Evolutionary conservation across 352 stramenopile species (phyloP), one percentile per base, ranked within the genome.

Genomic region (Bremia lactucae): DNA sequence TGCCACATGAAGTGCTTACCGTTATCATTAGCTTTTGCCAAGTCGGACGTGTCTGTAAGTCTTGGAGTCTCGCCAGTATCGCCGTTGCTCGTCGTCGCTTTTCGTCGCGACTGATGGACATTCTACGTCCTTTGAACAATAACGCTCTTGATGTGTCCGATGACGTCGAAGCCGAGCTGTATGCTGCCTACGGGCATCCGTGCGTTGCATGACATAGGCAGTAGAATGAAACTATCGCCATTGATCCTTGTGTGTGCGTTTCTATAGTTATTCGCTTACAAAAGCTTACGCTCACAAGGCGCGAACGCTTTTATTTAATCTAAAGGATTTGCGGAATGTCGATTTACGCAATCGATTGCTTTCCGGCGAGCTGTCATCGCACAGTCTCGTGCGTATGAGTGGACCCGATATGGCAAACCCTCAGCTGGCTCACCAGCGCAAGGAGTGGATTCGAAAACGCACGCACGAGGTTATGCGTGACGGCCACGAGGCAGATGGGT

Each of bases 361-460:
- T 20, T 78, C 69, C 0, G 74, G 76, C 6, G 61, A 83, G 18
- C 50, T 89, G 13, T 31, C 52, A 0, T 62, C 72, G 13, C 44
- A 65, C 36, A 65, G 52, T 36, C 58, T 89, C 16, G 79, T 89
- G 51, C 72, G 79, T 25, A 83, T 92, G 76, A 84, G 63, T 36
- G 72, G 68, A 2, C 64, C 59, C 16, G 74, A 87, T 52, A 87
- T 92, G 79, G 79, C 79, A n/a, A 92, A 92, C 45, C 79, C 79
- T 21, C 74, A 88, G 45, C 57, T 92, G 23, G 79, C 83, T 19
- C 70, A 65, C 0, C 74, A 92, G 28, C 73, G 79, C 10, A 78
- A 87, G 36, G 72, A 87, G 47, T 92, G 79, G 74, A 88, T 92
- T 45, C 81, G 69, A 59, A 87, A 88, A 38, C 76, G 79, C 23